Conservation (phyloP, 148 eudicot species). For the Rhododendron ferrugineum region DNA sequence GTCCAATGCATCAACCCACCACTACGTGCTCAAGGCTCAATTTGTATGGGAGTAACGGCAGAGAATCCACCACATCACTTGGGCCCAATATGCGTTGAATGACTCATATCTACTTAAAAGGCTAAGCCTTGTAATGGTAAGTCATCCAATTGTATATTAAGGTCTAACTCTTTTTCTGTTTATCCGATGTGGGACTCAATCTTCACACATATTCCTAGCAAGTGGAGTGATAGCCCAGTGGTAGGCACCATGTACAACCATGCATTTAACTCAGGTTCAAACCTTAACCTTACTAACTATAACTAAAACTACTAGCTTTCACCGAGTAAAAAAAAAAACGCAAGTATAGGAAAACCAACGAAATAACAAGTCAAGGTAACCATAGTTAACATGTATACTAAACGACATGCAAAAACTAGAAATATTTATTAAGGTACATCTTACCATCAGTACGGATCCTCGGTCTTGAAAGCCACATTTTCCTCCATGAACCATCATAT, state of each 20-base stretch:
- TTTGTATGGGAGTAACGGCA: too few relatives aligned
- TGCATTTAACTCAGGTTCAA: background rate
- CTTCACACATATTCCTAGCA: too few relatives aligned
- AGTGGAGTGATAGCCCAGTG: too few relatives aligned
- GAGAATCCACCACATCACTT: too few relatives aligned
- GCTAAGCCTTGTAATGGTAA: too few relatives aligned
- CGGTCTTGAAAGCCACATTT: conserved; percentile 92
- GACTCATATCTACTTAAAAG: too few relatives aligned
- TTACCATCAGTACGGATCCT: conserved; percentile 88
- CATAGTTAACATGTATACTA: background rate
- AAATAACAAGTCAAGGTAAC: background rate
- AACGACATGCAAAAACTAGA: background rate
- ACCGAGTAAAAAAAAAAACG: background rate
- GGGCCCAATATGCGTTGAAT: too few relatives aligned
- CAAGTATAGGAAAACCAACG: background rate
- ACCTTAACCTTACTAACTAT: background rate
- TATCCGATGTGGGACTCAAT: too few relatives aligned
- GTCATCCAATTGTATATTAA: too few relatives aligned
- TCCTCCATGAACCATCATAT: conserved; percentile 94
- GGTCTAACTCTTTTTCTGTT: too few relatives aligned
- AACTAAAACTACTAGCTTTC: background rate
- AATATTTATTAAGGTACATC: background rate
- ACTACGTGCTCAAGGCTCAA: too few relatives aligned
- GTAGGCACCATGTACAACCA: background rate
- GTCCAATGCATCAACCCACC: too few relatives aligned